phyloP scores from a whole-genome alignment of 164 flowering plant species.

The Magnolia sinica region DNA sequence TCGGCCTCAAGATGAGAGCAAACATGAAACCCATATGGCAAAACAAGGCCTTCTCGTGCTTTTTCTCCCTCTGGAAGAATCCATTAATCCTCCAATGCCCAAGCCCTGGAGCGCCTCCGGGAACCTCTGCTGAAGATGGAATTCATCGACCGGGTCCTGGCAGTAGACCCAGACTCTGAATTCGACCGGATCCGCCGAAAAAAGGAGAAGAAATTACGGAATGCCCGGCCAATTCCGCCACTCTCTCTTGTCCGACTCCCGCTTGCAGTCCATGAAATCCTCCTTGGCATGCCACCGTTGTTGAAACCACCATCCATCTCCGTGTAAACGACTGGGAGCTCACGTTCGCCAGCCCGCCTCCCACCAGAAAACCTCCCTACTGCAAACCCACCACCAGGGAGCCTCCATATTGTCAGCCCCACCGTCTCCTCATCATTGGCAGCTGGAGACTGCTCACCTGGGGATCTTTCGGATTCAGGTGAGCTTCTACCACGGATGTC shows the following conservation, averaged over 20 bases:
- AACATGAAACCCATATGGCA: slow-evolving; percentile 1
- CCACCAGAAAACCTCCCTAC: slow-evolving; percentile 75
- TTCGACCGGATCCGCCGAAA: slow-evolving; percentile 33
- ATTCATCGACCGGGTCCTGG: slow-evolving; percentile 23
- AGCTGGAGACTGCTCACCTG: slow-evolving; percentile 17
- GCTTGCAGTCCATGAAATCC: slow-evolving; percentile 44
- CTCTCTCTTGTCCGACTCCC: slow-evolving; percentile 38
- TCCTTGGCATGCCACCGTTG: slow-evolving; percentile 39
- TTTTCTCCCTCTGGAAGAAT: no score
- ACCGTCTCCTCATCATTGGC: slow-evolving; percentile 36
- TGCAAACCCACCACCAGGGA: slow-evolving; percentile 86
- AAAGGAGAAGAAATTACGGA: slow-evolving; percentile 45
- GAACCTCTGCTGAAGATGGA: slow-evolving; percentile 31
- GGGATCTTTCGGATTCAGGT: slow-evolving; percentile 15
- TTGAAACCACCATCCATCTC: slow-evolving; percentile 69
- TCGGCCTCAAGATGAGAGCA: not conserved
- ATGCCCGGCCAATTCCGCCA: slow-evolving; percentile 43
- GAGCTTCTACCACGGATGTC: slow-evolving; percentile 24
- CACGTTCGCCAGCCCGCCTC: slow-evolving; percentile 41
- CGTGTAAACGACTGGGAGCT: slow-evolving; percentile 61
- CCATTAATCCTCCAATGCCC: slow-evolving; percentile 41
- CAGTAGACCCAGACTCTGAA: slow-evolving; percentile 17
- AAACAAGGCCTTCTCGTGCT: not conserved
- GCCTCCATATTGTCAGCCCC: slow-evolving; percentile 72
- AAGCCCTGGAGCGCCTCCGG: slow-evolving; percentile 40